A percentile compares a stretch with the other conserved stretches of the same genome.
These are phyloP conservation scores for Tagetes erecta DNA, from an alignment of 129 eudicot species.

Conservation along the genomic window DNA sequence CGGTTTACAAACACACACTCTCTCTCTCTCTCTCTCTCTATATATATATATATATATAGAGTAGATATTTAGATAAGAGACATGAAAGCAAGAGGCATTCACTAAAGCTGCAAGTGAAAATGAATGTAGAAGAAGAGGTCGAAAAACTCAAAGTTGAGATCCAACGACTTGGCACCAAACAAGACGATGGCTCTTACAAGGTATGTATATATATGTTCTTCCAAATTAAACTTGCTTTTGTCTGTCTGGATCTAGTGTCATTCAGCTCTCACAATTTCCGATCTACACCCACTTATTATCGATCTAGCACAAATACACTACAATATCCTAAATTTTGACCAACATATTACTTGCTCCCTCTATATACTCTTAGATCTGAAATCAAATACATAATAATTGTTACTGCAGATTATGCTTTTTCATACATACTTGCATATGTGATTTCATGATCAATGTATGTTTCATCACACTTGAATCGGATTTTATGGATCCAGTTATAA, in stretches of 20 bases:
- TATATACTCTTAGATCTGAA: not conserved
- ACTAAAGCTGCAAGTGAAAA: not conserved
- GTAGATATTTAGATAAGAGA: not conserved
- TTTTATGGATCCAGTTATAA: too few species aligned
- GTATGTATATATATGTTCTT: not conserved
- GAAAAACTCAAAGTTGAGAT: conserved; percentile 44
- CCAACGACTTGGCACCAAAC: conserved; percentile 41
- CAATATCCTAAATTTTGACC: too few species aligned
- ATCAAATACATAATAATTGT: not conserved
- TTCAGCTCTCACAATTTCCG: not conserved
- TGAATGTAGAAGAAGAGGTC: conserved; percentile 44
- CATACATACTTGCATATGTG: not conserved
- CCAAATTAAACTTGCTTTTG: not conserved
- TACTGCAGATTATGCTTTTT: too few species aligned
- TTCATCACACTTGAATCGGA: too few species aligned
- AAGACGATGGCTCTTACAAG: conserved; percentile 43
- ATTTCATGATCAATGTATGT: not conserved
- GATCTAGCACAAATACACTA: not conserved
- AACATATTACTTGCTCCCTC: too few species aligned
- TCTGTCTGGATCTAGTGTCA: not conserved
- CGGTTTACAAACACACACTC: too few species aligned
- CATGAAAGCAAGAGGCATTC: not conserved
- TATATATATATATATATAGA: not conserved
- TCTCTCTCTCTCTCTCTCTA: not conserved
- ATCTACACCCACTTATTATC: not conserved